Conservation (phyloP, 2,329 filamentous ascomycete genomes). For the Nannizziopsis barbatae region DNA sequence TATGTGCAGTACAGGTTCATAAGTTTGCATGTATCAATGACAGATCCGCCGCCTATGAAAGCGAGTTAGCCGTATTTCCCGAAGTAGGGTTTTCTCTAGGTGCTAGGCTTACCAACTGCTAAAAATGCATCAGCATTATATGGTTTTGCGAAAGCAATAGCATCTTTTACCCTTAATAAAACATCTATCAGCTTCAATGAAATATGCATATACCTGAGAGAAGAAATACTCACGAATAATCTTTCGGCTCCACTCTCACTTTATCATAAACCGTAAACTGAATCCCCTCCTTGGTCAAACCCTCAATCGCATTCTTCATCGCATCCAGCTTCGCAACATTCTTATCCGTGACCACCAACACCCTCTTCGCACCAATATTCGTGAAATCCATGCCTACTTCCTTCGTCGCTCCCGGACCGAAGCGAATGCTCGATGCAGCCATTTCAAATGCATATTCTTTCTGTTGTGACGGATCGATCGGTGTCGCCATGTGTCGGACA, state of each 20-base stretch:
- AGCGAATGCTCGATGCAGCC: constrained; percentile 89
- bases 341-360: constrained; percentile 82
- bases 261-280: constrained; percentile 70
- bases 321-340: constrained; percentile 74
- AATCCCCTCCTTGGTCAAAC: constrained; percentile 65
- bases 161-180: constrained; percentile 60
- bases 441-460: constrained; percentile 99
- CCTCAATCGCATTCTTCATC: constrained; percentile 80
- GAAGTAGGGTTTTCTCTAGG: too few species aligned
- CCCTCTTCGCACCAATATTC: constrained; percentile 76
- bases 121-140: constrained; percentile 79
- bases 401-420: constrained; percentile 83
- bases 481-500: constrained; percentile 60
- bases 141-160: constrained; percentile 74
- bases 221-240: constrained; percentile 57
- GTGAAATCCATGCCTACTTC: constrained; percentile 97
- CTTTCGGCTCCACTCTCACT: constrained; percentile 82
- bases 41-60: constrained; percentile 58
- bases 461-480: constrained; percentile 56
- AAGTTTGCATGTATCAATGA: constrained; percentile 95
- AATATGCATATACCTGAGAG: neutral
- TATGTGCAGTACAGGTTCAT: constrained; percentile 95
- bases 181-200: neutral
- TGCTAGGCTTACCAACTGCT: constrained; percentile 55
- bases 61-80: constrained; percentile 9